Conservation (phyloP, 495 filamentous ascomycete species). For the Aspergillus sclerotioniger region DNA sequence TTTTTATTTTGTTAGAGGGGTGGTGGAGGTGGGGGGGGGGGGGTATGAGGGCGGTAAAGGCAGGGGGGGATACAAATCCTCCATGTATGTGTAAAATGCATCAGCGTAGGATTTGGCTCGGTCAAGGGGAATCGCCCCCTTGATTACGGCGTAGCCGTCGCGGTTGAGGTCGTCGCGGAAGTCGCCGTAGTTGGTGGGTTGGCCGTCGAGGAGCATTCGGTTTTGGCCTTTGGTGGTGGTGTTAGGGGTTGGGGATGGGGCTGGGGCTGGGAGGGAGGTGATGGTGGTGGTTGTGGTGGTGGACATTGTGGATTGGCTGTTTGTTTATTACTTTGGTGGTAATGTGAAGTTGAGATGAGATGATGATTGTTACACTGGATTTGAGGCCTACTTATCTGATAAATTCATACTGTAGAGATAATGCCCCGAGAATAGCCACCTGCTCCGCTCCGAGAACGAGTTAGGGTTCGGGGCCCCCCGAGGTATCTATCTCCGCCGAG, state of each 20-base stretch:
- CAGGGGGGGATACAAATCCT: constrained; percentile 29
- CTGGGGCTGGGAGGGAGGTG: not conserved
- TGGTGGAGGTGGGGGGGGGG: not conserved
- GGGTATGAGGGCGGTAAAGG: not conserved
- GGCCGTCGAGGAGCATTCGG: constrained; percentile 29
- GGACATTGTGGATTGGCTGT: not conserved
- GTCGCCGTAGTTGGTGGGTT: constrained; percentile 26
- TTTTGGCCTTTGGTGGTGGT: not conserved
- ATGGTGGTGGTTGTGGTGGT: constrained; percentile 4
- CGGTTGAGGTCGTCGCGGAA: constrained; percentile 35
- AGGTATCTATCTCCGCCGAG: not conserved
- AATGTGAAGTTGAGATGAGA: not conserved
- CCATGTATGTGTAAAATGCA: constrained; percentile 36
- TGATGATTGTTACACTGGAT: not conserved
- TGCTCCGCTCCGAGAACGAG: no score
- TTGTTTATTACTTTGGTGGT: not conserved
- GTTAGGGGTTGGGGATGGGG: not conserved
- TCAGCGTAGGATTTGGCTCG: constrained; percentile 36
- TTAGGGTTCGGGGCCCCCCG: constrained; percentile 1
- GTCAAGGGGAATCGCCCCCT: constrained; percentile 42
- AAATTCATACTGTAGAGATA: no score
- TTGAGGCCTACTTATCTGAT: not conserved
- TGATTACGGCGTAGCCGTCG: constrained; percentile 45
- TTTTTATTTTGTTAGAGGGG: not conserved
- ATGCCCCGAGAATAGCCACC: not conserved